A percentile compares a stretch with the other conserved stretches of the same genome.
phyloP scores from a whole-genome alignment of 2,329 filamentous ascomycete genomes.

The Penicillium italicum region DNA sequence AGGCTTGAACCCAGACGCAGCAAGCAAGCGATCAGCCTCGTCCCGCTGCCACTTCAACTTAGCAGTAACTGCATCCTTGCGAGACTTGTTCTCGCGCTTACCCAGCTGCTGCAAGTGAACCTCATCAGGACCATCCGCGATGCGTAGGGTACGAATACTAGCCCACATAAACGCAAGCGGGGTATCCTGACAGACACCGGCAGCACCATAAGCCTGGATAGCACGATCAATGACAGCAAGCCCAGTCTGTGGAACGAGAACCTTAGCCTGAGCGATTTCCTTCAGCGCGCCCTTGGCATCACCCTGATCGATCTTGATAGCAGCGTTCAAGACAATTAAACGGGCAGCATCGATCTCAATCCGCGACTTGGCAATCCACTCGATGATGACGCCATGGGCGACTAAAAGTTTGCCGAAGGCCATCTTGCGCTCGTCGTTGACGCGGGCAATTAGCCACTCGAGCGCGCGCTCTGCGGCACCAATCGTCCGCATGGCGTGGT shows the following conservation, averaged over 20 bases:
- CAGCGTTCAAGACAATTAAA: slow-evolving; percentile 87
- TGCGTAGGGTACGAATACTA: slow-evolving; percentile 71
- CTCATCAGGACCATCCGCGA: slow-evolving; percentile 95
- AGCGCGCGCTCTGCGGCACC: slow-evolving; percentile 86
- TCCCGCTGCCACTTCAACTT: slow-evolving; percentile 44
- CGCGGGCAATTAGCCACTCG: slow-evolving; percentile 89
- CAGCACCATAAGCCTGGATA: slow-evolving; percentile 86
- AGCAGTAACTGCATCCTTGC: slow-evolving; percentile 42
- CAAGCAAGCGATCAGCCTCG: slow-evolving; percentile 38
- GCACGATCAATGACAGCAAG: slow-evolving; percentile 90
- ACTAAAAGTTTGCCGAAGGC: slow-evolving; percentile 84
- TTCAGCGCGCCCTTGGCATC: slow-evolving; percentile 85
- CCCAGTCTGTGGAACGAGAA: slow-evolving; percentile 77
- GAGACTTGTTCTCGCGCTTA: slow-evolving; percentile 53
- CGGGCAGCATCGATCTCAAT: slow-evolving; percentile 92
- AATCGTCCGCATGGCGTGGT: slow-evolving; percentile 95
- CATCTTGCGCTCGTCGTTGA: slow-evolving; percentile 88
- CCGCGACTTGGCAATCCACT: slow-evolving; percentile 88
- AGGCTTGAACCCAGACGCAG: slow-evolving; percentile 35
- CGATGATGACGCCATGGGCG: slow-evolving; percentile 89
- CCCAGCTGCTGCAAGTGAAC: slow-evolving; percentile 68
- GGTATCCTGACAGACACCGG: slow-evolving; percentile 90
- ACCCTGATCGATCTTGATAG: slow-evolving; percentile 85
- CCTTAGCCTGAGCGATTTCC: slow-evolving; percentile 94
- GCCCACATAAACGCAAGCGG: slow-evolving; percentile 84